A percentile compares a stretch with the other conserved stretches of the same genome.
Conservation (phyloP, 805 yeast genomes). For the Lachancea quebecensis region DNA sequence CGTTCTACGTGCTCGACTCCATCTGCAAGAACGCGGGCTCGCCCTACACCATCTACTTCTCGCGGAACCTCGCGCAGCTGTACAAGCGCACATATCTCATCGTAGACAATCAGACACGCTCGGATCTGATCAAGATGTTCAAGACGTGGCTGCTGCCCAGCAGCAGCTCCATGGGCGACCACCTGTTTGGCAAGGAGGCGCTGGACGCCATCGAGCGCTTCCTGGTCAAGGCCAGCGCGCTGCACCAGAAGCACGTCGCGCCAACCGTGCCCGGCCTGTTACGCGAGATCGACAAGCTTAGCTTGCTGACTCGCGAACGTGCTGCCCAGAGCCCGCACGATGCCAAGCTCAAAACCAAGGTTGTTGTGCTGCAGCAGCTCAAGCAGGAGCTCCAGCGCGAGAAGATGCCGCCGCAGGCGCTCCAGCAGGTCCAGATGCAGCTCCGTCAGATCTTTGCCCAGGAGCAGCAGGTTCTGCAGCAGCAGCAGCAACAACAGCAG, state of each 20-base stretch:
- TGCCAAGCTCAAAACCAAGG: constrained; percentile 27
- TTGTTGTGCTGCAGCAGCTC: constrained; percentile 32
- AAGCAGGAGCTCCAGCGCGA: constrained; percentile 32
- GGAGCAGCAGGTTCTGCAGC: constrained; percentile 28
- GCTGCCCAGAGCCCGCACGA: constrained; percentile 29
- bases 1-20: constrained; percentile 82
- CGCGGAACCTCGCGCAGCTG: constrained; percentile 48
- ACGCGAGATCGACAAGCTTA: constrained; percentile 32
- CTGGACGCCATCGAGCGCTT: constrained; percentile 69
- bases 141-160: constrained; percentile 80
- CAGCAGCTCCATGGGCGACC: constrained; percentile 32
- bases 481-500: constrained; percentile 21
- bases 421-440: constrained; percentile 35
- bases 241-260: constrained; percentile 31
- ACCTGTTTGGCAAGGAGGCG: constrained; percentile 66
- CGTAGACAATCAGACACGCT: constrained; percentile 68
- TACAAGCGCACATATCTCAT: constrained; percentile 74
- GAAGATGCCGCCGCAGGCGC: constrained; percentile 26
- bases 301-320: constrained; percentile 31
- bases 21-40: constrained; percentile 85
- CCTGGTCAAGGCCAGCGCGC: constrained; percentile 51
- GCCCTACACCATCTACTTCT: constrained; percentile 83
- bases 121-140: constrained; percentile 67
- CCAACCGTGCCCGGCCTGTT: constrained; percentile 27
- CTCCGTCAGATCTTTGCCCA: constrained; percentile 36